Percentiles rank a stretch among this genome's conserved stretches.
Conservation (phyloP, 805 yeast genomes). For the Candida corydali region DNA sequence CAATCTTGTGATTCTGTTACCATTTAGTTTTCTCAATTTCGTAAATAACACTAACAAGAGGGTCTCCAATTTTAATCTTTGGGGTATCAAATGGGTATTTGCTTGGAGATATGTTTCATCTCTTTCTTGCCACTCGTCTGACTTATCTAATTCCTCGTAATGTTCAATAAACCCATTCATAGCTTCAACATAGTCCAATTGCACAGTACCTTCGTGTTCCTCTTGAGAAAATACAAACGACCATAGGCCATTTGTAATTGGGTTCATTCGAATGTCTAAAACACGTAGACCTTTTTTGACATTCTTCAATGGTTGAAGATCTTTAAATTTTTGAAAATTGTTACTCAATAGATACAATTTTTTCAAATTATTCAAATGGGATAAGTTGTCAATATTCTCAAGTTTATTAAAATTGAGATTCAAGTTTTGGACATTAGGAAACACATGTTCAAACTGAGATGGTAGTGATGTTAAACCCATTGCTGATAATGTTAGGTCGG, state of each 20-base stretch:
- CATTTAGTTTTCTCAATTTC: conserved; percentile 33
- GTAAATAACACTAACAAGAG: conserved; percentile 31
- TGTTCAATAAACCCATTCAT: conserved; percentile 49
- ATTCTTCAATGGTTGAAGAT: conserved; percentile 25
- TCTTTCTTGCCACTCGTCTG: conserved; percentile 35
- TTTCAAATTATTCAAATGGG: conserved; percentile 29
- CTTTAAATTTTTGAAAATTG: conserved; percentile 30
- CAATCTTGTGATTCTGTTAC: conserved; percentile 14
- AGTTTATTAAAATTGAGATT: conserved; percentile 50
- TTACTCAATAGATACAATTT: conserved; percentile 45
- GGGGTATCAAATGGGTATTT: conserved; percentile 14
- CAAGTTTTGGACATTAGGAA: conserved; percentile 45
- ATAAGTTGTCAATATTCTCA: conserved; percentile 28
- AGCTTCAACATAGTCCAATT: conserved; percentile 45
- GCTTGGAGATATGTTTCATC: conserved; percentile 25
- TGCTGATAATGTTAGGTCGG: conserved; percentile 42
- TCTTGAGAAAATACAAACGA: conserved; percentile 50
- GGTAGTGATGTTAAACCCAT: conserved; percentile 41
- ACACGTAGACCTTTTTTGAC: conserved; percentile 30
- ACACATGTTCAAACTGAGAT: conserved; percentile 26
- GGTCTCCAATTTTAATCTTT: conserved; percentile 28
- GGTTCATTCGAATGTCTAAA: conserved; percentile 48
- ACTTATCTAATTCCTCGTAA: conserved; percentile 36
- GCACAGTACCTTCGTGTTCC: conserved; percentile 27
- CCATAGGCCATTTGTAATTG: conserved; percentile 43